phyloP scores from a whole-genome alignment of 305 asterid genomes.

The Solanum aculeatissimum region DNA sequence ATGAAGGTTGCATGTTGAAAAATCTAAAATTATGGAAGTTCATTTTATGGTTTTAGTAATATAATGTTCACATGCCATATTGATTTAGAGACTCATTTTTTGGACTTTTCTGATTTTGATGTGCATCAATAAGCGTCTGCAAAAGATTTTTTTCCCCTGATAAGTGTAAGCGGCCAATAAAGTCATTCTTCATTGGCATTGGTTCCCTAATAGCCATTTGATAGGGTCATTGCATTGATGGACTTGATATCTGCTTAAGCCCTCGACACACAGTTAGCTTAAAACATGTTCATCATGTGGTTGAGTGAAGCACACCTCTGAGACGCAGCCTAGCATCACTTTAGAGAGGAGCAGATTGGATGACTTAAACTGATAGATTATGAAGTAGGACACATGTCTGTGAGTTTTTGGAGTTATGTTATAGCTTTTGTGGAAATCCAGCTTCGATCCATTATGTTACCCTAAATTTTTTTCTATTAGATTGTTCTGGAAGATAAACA shows the following conservation, averaged over 20 bases:
- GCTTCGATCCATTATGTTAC: background rate
- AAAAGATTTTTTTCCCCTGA: background rate
- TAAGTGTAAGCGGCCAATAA: background rate
- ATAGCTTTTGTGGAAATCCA: background rate
- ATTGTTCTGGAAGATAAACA: background rate
- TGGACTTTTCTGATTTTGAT: background rate
- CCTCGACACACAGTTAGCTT: no score
- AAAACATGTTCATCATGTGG: no score
- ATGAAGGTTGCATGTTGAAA: background rate
- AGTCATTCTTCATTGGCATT: background rate
- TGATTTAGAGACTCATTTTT: background rate
- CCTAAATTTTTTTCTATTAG: background rate
- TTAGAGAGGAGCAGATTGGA: no score
- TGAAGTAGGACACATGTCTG: background rate
- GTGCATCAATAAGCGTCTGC: background rate
- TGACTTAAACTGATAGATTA: background rate
- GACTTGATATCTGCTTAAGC: no score
- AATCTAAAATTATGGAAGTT: background rate
- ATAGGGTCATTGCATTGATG: background rate
- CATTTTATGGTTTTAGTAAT: background rate
- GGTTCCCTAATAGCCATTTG: background rate
- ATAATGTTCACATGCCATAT: background rate
- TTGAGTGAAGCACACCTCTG: no score
- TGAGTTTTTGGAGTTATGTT: background rate
- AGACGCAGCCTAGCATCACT: no score